phyloP scores from a whole-genome alignment of 345 rosid genomes.

The Populus deltoides region DNA sequence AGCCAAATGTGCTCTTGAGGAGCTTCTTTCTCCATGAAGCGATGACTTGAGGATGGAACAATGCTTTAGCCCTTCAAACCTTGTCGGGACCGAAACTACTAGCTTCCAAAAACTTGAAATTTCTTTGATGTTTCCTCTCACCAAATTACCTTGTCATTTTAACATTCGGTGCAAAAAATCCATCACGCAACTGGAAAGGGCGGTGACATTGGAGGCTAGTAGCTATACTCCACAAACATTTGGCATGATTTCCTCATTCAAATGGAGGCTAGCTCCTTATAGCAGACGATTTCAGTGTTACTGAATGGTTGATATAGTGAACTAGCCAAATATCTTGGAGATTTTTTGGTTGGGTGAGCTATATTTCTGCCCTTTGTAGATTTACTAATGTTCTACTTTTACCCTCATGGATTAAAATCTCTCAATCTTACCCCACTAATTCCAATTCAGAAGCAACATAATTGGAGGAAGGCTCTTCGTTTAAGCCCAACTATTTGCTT shows the following conservation, averaged over 20 bases:
- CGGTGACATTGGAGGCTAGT: neutral
- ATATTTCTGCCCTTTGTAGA: neutral
- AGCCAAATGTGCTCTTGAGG: neutral
- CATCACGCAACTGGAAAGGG: neutral
- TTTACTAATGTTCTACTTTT: neutral
- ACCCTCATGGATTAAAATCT: neutral
- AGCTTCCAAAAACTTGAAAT: constrained; percentile 7
- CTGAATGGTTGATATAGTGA: neutral
- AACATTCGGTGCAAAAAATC: neutral
- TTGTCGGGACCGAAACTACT: neutral
- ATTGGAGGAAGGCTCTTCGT: neutral
- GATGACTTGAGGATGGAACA: neutral
- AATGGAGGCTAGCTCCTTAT: neutral
- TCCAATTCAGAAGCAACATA: neutral
- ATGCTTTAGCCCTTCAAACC: neutral
- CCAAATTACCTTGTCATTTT: neutral
- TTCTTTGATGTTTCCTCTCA: constrained; percentile 16
- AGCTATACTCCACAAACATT: neutral
- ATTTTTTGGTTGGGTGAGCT: no score
- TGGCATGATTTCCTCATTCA: neutral
- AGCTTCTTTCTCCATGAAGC: neutral
- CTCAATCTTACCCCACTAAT: neutral
- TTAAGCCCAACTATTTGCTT: neutral
- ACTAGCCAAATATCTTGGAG: neutral
- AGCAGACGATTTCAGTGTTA: neutral